Evolutionary conservation across 2,329 filamentous ascomycete genomes (phyloP).

Genomic region (Apiospora aurea): DNA sequence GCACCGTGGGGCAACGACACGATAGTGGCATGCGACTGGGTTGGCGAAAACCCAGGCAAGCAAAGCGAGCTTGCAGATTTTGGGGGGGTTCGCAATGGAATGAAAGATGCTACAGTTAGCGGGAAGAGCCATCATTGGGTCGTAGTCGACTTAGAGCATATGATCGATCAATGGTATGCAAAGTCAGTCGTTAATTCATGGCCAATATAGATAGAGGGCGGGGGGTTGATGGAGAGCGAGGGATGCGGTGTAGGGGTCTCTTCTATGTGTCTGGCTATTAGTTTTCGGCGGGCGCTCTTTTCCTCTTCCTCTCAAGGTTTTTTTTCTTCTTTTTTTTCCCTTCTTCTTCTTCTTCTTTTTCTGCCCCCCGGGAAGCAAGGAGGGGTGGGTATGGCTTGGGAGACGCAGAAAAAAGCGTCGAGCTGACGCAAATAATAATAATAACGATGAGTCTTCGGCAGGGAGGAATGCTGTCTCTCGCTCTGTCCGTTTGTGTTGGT

Average conservation of each 20-base stretch:
- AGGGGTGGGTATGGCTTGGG: background rate
- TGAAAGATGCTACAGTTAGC: background rate
- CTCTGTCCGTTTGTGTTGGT: background rate
- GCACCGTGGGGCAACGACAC: background rate
- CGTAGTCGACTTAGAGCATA: background rate
- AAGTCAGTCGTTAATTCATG: background rate
- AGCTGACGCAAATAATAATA: background rate
- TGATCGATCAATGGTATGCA: background rate
- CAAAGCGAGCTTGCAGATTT: background rate
- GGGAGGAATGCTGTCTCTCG: conserved; percentile 1
- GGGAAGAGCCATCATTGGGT: background rate
- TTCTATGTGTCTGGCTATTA: background rate
- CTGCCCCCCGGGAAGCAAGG: background rate
- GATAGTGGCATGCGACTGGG: background rate
- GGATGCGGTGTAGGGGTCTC: conserved; percentile 3
- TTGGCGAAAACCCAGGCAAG: background rate
- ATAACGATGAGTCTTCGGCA: background rate
- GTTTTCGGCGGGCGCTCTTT: background rate
- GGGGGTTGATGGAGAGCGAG: conserved; percentile 1
- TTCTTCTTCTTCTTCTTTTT: background rate
- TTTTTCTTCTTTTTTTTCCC: background rate
- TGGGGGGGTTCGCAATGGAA: background rate
- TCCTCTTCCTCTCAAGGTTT: no score
- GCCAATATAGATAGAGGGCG: conserved; percentile 6
- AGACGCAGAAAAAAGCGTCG: background rate